These are phyloP conservation scores for Magnaporthiopsis rhizophila DNA, from an alignment of 2,329 filamentous ascomycete species.

Conservation along the genomic window DNA sequence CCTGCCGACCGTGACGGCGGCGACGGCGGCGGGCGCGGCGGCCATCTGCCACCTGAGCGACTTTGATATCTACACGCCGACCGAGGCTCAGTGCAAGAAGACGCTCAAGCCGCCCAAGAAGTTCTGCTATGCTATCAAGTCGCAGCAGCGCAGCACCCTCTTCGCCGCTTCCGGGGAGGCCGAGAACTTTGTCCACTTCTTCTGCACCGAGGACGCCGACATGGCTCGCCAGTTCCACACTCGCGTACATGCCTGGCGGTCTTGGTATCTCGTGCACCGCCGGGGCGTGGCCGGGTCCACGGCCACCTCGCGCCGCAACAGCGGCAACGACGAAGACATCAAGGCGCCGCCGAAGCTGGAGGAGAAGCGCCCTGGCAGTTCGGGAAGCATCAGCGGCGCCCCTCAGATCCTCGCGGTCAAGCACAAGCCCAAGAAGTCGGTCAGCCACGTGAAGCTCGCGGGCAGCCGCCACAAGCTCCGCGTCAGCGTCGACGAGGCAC, in stretches of 20 bases:
- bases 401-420: conserved; percentile 21
- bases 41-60: conserved; percentile 81
- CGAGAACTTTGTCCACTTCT: conserved; percentile 87
- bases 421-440: conserved; percentile 21
- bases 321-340: background rate
- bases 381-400: conserved; percentile 11
- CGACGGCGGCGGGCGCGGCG: conserved; percentile 37
- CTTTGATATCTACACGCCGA: conserved; percentile 83
- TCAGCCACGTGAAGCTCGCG: conserved; percentile 22
- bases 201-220: conserved; percentile 66
- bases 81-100: conserved; percentile 57
- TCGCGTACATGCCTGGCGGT: conserved; percentile 73
- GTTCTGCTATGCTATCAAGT: conserved; percentile 82
- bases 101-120: conserved; percentile 77
- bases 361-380: conserved; percentile 2
- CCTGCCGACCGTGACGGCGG: background rate
- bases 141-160: conserved; percentile 78
- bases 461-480: conserved; percentile 25
- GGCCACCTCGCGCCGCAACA: background rate
- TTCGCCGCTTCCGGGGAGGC: conserved; percentile 56
- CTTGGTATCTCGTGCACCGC: conserved; percentile 80
- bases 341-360: conserved; percentile 19
- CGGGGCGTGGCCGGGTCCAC: conserved; percentile 14
- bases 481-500: conserved; percentile 39
- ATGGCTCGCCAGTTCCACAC: conserved; percentile 63